A percentile compares a stretch with the other conserved stretches of the same genome.
These are phyloP conservation scores for Verticillium alfalfae DNA, from an alignment of 2,329 filamentous ascomycete species.

Conservation along the genomic window DNA sequence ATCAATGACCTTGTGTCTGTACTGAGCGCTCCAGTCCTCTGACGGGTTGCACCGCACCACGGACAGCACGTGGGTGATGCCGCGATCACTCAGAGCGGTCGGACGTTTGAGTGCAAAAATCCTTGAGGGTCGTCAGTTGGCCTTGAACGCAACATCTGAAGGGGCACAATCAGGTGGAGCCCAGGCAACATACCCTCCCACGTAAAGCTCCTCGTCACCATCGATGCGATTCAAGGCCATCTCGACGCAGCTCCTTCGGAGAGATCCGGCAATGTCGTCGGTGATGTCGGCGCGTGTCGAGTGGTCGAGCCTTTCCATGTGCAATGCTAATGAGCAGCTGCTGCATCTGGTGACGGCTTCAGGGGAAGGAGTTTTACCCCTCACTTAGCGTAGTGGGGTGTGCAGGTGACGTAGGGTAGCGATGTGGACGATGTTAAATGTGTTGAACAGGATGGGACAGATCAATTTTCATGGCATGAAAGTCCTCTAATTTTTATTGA, in stretches of 20 bases:
- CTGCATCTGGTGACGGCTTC: not conserved
- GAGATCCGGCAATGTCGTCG: not conserved
- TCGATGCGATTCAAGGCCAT: slow-evolving; percentile 38
- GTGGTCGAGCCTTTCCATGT: not conserved
- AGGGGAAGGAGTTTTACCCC: not conserved
- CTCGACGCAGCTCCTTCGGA: slow-evolving; percentile 23
- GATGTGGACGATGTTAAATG: not conserved
- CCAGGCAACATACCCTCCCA: slow-evolving; percentile 27
- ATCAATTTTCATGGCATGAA: too few relatives aligned
- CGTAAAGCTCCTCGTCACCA: slow-evolving; percentile 33
- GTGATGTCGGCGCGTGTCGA: not conserved
- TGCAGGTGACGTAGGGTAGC: not conserved
- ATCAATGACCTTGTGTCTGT: slow-evolving; percentile 71
- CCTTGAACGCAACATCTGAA: not conserved
- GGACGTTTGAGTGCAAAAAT: slow-evolving; percentile 73
- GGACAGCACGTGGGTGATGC: slow-evolving; percentile 88
- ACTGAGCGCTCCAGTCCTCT: slow-evolving; percentile 48
- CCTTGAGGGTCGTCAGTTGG: slow-evolving; percentile 36
- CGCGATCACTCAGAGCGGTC: slow-evolving; percentile 61
- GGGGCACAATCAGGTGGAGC: not conserved
- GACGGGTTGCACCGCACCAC: slow-evolving; percentile 55
- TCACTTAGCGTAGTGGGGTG: not conserved
- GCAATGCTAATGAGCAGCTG: not conserved
- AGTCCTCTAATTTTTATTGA: too few relatives aligned
- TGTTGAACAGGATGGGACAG: too few relatives aligned